Evolutionary conservation across 2,329 filamentous ascomycete species (phyloP), one percentile per base, ranked within the genome.

Genomic region (Trematosphaeria pertusa): DNA sequence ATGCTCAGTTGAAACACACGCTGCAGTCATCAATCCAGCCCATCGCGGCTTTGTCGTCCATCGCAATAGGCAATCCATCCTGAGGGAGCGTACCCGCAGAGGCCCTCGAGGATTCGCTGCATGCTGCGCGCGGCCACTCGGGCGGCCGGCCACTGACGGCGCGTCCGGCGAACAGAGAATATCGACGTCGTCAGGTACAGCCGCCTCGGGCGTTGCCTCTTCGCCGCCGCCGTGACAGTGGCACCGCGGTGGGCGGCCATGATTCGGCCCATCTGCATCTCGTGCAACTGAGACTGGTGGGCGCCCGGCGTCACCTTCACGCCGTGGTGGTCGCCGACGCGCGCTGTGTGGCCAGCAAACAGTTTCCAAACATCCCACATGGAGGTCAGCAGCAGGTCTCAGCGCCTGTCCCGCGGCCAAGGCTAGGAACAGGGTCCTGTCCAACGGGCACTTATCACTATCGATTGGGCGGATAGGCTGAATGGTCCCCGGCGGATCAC

Each of bases 381-480:
- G 52, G 56, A 62, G 55, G 59, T 62, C 60, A 64, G 58, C 63
- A 57, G 43, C 50, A 44, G 42, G 48, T 49, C 50, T 54, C 61
- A 52, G 46, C 52, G 56, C 43, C 47, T 36, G 48, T 37, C 50
- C 48, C 50, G 51, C 46, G 42, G 55, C 55, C 56, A 54, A 58
- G 52, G 52, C 50, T 46, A 62, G 50, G 52, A 54, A 56, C 64
- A 64, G 63, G 63, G 61, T 54, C 56, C 33, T 40, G 43, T 48
- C 43, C 52, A 52, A 61, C 65, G 65, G 62, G 49, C 57, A 66
- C 63, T 39, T 70, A 70, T 68, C 67, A 64, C 58, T 67, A 71
- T 71, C 67, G 67, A 71, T 71, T 71, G 67, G 67, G 59, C 59
- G 61, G 67, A 64, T 69, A 68, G 64, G 64, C 64, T 65, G 59